These are phyloP conservation scores for Rhizophora apiculata DNA, from an alignment of 345 rosid species.

Conservation along the genomic window DNA sequence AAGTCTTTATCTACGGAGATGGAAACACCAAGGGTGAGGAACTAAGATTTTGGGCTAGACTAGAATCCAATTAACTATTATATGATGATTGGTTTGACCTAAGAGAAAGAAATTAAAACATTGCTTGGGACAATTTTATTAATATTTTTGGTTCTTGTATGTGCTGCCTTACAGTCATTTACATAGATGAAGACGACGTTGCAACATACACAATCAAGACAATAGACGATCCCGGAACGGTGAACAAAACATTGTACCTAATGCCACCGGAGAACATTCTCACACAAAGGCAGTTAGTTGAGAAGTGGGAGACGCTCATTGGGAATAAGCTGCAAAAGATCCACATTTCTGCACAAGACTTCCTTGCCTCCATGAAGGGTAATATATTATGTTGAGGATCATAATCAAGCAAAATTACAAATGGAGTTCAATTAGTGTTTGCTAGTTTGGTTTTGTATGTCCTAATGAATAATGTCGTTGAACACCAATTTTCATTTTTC, in stretches of 20 bases:
- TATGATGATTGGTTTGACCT: too few species aligned
- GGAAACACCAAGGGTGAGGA: conserved; percentile 70
- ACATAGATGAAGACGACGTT: conserved; percentile 65
- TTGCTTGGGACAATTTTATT: neutral
- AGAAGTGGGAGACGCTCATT: conserved; percentile 64
- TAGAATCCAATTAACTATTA: too few species aligned
- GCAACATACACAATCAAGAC: conserved; percentile 62
- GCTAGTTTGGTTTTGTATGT: too few species aligned
- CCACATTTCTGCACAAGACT: conserved; percentile 41
- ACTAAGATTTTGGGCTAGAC: neutral
- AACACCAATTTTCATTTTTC: too few species aligned
- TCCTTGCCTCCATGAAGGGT: conserved; percentile 66
- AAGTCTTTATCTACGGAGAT: conserved; percentile 56
- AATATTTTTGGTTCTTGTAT: neutral
- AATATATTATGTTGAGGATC: neutral
- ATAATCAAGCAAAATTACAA: too few species aligned
- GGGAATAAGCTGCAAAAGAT: conserved; percentile 47
- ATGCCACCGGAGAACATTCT: conserved; percentile 57
- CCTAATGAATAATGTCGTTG: neutral
- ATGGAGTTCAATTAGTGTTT: neutral
- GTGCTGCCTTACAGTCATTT: conserved; percentile 35
- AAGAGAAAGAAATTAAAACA: too few species aligned
- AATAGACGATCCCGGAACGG: conserved; percentile 58
- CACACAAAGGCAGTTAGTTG: conserved; percentile 51
- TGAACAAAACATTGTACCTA: conserved; percentile 61